Conservation (phyloP, 2,329 filamentous ascomycete genomes). For the Fusarium sterilihyphosum region DNA sequence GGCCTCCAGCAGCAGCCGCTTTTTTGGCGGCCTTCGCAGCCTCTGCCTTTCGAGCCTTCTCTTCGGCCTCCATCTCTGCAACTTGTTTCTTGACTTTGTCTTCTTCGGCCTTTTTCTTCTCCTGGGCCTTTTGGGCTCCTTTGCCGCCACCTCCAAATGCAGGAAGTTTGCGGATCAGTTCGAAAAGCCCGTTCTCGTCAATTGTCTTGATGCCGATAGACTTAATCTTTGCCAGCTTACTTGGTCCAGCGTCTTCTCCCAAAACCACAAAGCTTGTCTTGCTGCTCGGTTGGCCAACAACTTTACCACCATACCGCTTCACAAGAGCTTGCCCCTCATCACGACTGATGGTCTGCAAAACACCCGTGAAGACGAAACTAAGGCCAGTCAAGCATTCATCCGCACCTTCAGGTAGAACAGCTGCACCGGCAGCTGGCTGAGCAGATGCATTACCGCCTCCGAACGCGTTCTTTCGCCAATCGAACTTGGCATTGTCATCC, state of each 20-base stretch:
- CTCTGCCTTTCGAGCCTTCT: slow-evolving; percentile 67
- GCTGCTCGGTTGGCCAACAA: slow-evolving; percentile 84
- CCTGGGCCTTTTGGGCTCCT: slow-evolving; percentile 83
- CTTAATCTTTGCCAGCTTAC: slow-evolving; percentile 88
- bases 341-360: slow-evolving; percentile 81
- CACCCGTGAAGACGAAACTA: slow-evolving; percentile 94
- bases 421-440: slow-evolving; percentile 69
- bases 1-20: slow-evolving; percentile 45
- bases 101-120: slow-evolving; percentile 87
- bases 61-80: slow-evolving; percentile 85
- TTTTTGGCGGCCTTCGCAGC: slow-evolving; percentile 61
- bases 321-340: slow-evolving; percentile 88
- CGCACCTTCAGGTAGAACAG: slow-evolving; percentile 81
- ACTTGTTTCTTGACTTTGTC: slow-evolving; percentile 84
- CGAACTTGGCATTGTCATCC: slow-evolving; percentile 78
- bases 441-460: slow-evolving; percentile 68
- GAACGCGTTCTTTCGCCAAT: slow-evolving; percentile 72
- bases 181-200: slow-evolving; percentile 90
- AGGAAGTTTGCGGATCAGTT: slow-evolving; percentile 82
- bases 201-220: slow-evolving; percentile 88
- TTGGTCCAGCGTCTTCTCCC: slow-evolving; percentile 90
- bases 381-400: slow-evolving; percentile 92
- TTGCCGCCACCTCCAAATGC: slow-evolving; percentile 88
- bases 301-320: slow-evolving; percentile 93
- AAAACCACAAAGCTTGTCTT: slow-evolving; percentile 96